phyloP scores from a whole-genome alignment of 2,329 filamentous ascomycete genomes.

The Neofusicoccum kwambonambiense region DNA sequence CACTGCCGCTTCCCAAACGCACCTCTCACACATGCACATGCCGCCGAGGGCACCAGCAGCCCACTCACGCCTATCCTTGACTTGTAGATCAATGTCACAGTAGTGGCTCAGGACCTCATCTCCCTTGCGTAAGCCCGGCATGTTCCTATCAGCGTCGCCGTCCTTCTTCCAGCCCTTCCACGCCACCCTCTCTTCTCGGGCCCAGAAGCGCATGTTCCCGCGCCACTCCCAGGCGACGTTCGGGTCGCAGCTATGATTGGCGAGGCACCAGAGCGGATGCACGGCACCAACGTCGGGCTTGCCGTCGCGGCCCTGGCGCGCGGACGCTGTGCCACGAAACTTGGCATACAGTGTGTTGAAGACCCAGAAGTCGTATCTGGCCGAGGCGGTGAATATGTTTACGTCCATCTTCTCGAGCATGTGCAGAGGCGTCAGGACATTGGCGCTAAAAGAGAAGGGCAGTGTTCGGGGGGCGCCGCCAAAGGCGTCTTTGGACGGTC shows the following conservation, averaged over 20 bases:
- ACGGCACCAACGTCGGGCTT: constrained; percentile 90
- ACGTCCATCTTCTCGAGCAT: constrained; percentile 82
- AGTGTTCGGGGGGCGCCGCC: constrained; percentile 55
- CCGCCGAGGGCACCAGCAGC: constrained; percentile 84
- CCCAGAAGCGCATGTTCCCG: constrained; percentile 70
- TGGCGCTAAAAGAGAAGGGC: constrained; percentile 75
- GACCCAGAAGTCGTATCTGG: constrained; percentile 71
- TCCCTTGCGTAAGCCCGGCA: constrained; percentile 68
- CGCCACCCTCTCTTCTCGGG: constrained; percentile 57
- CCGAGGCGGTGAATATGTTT: constrained; percentile 58
- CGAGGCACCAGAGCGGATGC: constrained; percentile 92
- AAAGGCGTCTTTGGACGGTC: constrained; percentile 23
- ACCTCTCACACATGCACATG: constrained; percentile 81
- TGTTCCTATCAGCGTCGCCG: constrained; percentile 2
- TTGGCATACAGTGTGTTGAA: constrained; percentile 91
- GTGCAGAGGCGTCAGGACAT: constrained; percentile 72
- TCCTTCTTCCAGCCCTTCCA: constrained; percentile 33
- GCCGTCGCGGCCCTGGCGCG: constrained; percentile 68
- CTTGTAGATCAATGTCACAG: constrained; percentile 77
- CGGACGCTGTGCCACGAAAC: constrained; percentile 89
- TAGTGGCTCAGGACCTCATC: constrained; percentile 94
- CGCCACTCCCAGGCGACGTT: constrained; percentile 96
- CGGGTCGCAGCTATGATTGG: constrained; percentile 94
- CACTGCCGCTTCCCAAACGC: constrained; percentile 60
- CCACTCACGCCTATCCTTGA: constrained; percentile 84